Base-by-base conservation (phyloP, 2,329 filamentous ascomycete species). In the Ophiostoma triangulosporum region DNA sequence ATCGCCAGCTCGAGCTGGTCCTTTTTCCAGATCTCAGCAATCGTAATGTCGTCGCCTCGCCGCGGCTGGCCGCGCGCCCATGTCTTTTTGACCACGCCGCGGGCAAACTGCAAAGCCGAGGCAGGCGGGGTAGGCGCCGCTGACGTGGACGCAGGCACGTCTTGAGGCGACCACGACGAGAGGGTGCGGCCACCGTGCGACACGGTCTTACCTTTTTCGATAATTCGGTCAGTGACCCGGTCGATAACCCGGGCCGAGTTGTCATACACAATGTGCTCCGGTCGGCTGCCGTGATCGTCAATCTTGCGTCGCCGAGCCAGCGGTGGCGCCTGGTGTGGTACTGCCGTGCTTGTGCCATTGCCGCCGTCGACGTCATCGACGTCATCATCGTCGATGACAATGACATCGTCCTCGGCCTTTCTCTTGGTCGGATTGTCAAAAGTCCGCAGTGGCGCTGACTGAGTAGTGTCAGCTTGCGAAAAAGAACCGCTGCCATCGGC, bases 21-120 rank as follows among this genome's bases (percentile, higher is more conserved):
- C 57, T 80, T 83, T 64, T 95, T 85, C 1, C 96, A 68, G 0
- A 96, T 78, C 64, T 96, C 89, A 62, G 95, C 88, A 38, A 97
- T 81, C 56, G 82, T 93, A 63, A 97, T 88, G 57, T 95, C 88
- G 57, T 89, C 77, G 4, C 71, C 72, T 0, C 65, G 71, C 33
- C 86, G 74, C 1, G 75, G 70, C 58, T 77, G 79, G 3, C 83
- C 81, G 33, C 72, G 72, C 0, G 79, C 81, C 80, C 85, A 91
- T 0, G 93, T 97, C 62, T 85, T 88, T 67, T 88, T 93, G 48
- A 97, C 79, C 0, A 73, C 70, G 1, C 90, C 91, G 38, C 68
- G 66, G 2, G 72, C 69, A 58, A 70, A 80, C 1, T 68, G 70
- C 7, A 75, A 61, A 15, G 43, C n/a, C 26, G 26, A 29, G 14